Conservation (phyloP, 2,329 filamentous ascomycete genomes). For the Hansfordia pulvinata region DNA sequence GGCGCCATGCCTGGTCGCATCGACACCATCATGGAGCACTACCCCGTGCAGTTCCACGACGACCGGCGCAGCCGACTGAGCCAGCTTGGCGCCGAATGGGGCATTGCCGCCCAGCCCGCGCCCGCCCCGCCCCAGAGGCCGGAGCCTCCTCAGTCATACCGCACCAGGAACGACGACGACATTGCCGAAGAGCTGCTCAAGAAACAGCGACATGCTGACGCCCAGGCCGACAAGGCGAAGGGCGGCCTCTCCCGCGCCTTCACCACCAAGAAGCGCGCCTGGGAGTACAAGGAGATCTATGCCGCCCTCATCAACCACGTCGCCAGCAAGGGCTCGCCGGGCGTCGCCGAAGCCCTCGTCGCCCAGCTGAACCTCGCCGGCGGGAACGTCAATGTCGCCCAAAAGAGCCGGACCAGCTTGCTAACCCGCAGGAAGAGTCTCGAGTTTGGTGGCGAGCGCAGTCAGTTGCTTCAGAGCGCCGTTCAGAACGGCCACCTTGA, state of each 20-base stretch:
- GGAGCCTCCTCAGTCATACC: conserved; percentile 25
- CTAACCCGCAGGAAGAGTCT: conserved; percentile 34
- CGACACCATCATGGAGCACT: conserved; percentile 11
- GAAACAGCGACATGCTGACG: conserved; percentile 21
- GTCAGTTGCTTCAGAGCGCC: conserved; percentile 35
- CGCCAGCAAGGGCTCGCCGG: conserved; percentile 32
- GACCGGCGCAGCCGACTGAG: conserved; percentile 32
- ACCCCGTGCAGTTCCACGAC: conserved; percentile 13
- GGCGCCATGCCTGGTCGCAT: conserved; percentile 6
- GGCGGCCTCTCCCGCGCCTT: conserved; percentile 28
- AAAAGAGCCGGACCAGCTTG: conserved; percentile 32
- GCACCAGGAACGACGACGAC: conserved; percentile 33
- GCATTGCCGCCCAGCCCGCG: conserved; percentile 25
- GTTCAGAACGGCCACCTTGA: conserved; percentile 34
- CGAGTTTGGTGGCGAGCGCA: conserved; percentile 34
- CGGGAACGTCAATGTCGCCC: conserved; percentile 33
- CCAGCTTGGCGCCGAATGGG: conserved; percentile 35
- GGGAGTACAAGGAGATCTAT: conserved; percentile 38
- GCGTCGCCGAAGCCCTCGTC: conserved; percentile 41
- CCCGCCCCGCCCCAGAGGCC: conserved; percentile 26
- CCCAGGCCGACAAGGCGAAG: conserved; percentile 21
- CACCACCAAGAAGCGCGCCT: conserved; percentile 32
- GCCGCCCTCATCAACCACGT: conserved; percentile 36
- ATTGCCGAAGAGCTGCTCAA: conserved; percentile 41
- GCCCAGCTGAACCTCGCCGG: conserved; percentile 32